Conservation (phyloP, 2,329 filamentous ascomycete species). For the Calonectria multiphialidica region DNA sequence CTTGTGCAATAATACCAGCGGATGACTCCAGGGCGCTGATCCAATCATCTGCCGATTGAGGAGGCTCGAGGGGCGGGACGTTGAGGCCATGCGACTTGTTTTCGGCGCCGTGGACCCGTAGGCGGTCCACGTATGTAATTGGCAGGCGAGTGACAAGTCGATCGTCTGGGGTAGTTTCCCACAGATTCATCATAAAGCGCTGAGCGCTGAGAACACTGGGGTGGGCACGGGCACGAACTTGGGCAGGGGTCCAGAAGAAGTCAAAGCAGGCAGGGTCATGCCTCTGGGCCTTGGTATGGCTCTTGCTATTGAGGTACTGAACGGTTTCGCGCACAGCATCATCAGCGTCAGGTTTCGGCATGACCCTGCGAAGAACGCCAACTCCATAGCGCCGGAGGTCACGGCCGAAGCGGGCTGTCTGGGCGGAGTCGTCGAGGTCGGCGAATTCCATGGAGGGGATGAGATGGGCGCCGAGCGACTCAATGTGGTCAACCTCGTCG, state of each 20-base stretch:
- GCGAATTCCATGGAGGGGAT: slow-evolving; percentile 68
- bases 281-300: slow-evolving; percentile 43
- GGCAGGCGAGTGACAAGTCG: slow-evolving; percentile 71
- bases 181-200: slow-evolving; percentile 75
- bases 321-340: slow-evolving; percentile 70
- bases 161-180: slow-evolving; percentile 68
- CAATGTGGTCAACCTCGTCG: slow-evolving; percentile 65
- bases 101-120: slow-evolving; percentile 72
- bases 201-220: slow-evolving; percentile 73
- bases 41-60: slow-evolving; percentile 53
- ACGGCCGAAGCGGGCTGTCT: slow-evolving; percentile 66
- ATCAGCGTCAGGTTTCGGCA: slow-evolving; percentile 68
- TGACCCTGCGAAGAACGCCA: slow-evolving; percentile 74
- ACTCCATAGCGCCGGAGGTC: slow-evolving; percentile 73
- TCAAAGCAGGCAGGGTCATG: slow-evolving; percentile 77
- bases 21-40: slow-evolving; percentile 57
- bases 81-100: slow-evolving; percentile 34
- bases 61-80: slow-evolving; percentile 39
- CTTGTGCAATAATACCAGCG: slow-evolving; percentile 70
- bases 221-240: slow-evolving; percentile 76
- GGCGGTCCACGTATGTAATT: slow-evolving; percentile 76
- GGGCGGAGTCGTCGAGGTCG: slow-evolving; percentile 60
- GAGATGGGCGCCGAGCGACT: slow-evolving; percentile 61
- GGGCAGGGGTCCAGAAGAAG: slow-evolving; percentile 79
- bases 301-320: slow-evolving; percentile 59